Percentiles rank a stretch among this genome's conserved stretches.
Conservation (phyloP, 331 rosid species). For the Malus hybrid region DNA sequence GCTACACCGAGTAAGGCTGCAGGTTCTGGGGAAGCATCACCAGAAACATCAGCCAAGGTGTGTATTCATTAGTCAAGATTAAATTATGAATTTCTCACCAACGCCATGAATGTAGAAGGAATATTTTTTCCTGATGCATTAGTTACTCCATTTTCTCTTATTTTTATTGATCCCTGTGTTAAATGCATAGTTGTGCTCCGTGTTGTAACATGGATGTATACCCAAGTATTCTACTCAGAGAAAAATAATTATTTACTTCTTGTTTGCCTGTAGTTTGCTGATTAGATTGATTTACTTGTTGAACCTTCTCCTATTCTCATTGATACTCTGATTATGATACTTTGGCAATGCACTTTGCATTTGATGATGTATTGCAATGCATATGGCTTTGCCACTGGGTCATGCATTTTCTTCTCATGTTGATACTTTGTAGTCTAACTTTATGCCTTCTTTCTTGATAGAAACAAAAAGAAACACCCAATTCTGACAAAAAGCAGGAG, state of each 20-base stretch:
- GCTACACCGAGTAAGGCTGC: slow-evolving; percentile 39
- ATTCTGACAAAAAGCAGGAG: slow-evolving; percentile 47
- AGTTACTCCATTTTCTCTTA: not conserved
- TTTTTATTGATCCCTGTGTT: not conserved
- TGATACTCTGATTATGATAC: not conserved
- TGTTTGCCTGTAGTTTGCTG: not conserved
- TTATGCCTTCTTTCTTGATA: slow-evolving; percentile 19
- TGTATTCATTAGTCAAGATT: not conserved
- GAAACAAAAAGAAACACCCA: slow-evolving; percentile 53
- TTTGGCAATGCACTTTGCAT: not conserved
- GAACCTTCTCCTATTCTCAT: not conserved
- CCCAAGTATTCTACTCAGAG: not conserved
- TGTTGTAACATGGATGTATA: not conserved
- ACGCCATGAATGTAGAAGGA: not conserved
- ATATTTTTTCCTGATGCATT: not conserved
- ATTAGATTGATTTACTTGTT: not conserved
- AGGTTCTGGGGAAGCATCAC: slow-evolving; percentile 49
- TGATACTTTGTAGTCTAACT: not conserved
- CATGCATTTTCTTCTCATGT: not conserved
- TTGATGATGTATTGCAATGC: not conserved
- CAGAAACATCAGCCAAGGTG: slow-evolving; percentile 65
- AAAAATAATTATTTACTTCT: not conserved
- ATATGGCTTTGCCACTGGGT: not conserved
- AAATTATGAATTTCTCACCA: not conserved
- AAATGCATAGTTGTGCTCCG: not conserved